Evolutionary conservation across 768 basidiomycete species (phyloP).

Genomic region (Phanerodontia chrysosporium): DNA sequence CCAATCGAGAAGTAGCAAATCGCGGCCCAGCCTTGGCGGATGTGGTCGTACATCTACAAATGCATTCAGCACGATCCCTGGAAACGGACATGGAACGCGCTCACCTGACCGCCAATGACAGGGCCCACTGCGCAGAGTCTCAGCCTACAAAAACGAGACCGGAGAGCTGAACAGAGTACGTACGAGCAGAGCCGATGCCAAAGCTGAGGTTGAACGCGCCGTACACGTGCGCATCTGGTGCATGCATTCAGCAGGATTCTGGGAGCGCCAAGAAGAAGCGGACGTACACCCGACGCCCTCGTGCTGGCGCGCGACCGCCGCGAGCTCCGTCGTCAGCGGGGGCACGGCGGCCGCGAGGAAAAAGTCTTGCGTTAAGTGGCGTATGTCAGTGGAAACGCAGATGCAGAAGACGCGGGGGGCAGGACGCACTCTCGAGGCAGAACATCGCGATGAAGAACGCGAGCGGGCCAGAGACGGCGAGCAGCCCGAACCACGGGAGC

Average conservation of each 20-base stretch:
- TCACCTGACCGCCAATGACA: constrained; percentile 62
- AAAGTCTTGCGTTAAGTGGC: constrained; percentile 39
- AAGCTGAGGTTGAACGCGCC: constrained; percentile 72
- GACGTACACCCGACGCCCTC: constrained; percentile 66
- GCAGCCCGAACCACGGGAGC: constrained; percentile 60
- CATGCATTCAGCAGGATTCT: not conserved
- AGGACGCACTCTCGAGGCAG: constrained; percentile 49
- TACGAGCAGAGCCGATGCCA: constrained; percentile 59
- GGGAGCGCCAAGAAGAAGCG: not conserved
- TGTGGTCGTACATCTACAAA: constrained; percentile 54
- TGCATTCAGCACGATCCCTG: not conserved
- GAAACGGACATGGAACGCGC: constrained; percentile 8
- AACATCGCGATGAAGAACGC: constrained; percentile 45
- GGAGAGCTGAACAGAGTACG: constrained; percentile 18
- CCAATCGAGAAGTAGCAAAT: constrained; percentile 47
- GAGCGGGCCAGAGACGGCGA: constrained; percentile 44
- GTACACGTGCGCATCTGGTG: constrained; percentile 71
- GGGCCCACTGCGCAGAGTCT: constrained; percentile 51
- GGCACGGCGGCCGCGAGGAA: constrained; percentile 57
- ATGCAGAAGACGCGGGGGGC: not conserved
- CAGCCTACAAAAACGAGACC: constrained; percentile 3
- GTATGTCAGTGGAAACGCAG: not conserved
- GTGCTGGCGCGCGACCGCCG: constrained; percentile 49
- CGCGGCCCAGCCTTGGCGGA: constrained; percentile 54
- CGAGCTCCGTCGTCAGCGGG: constrained; percentile 64